Conservation (phyloP, 129 eudicot species). For the Scalesia atractyloides region DNA sequence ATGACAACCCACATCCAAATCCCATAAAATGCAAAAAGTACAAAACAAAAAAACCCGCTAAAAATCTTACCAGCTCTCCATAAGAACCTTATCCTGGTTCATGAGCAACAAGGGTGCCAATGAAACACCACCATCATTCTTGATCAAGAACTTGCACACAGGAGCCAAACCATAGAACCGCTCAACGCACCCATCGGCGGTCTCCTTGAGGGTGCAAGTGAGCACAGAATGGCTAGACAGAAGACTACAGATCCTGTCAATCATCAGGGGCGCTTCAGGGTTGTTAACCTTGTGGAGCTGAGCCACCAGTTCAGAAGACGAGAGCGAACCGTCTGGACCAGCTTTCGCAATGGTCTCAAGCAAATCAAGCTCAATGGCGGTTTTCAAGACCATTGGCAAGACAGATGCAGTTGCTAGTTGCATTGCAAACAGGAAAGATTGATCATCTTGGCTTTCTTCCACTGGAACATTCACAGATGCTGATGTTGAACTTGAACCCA, state of each 20-base stretch:
- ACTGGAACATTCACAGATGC: too few species aligned
- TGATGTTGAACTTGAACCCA: too few species aligned
- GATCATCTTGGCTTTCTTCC: too few species aligned
- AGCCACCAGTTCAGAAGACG: constrained; percentile 33
- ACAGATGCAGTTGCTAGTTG: too few species aligned
- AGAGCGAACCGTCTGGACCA: constrained; percentile 30
- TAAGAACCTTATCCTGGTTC: constrained; percentile 84
- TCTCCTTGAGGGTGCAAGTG: constrained; percentile 28
- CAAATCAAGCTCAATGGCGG: constrained; percentile 19
- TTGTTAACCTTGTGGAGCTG: constrained; percentile 29
- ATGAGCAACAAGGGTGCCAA: constrained; percentile 74
- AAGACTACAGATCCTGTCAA: constrained; percentile 37
- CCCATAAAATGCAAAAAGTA: too few species aligned
- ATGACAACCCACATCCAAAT: too few species aligned
- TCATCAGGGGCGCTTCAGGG: constrained; percentile 43
- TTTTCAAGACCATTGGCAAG: too few species aligned
- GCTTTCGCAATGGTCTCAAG: constrained; percentile 43
- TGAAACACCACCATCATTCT: constrained; percentile 74
- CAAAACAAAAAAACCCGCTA: background rate
- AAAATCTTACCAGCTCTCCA: constrained; percentile 68
- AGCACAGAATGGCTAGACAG: constrained; percentile 40
- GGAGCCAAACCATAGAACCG: constrained; percentile 81
- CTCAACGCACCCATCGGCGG: constrained; percentile 45
- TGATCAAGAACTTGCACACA: constrained; percentile 78
- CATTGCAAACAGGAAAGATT: too few species aligned